Percentiles rank a stretch among this genome's conserved stretches.
These are phyloP conservation scores for Gilbertella persicaria DNA, from an alignment of 371 early-diverging fungal species.

Conservation along the genomic window DNA sequence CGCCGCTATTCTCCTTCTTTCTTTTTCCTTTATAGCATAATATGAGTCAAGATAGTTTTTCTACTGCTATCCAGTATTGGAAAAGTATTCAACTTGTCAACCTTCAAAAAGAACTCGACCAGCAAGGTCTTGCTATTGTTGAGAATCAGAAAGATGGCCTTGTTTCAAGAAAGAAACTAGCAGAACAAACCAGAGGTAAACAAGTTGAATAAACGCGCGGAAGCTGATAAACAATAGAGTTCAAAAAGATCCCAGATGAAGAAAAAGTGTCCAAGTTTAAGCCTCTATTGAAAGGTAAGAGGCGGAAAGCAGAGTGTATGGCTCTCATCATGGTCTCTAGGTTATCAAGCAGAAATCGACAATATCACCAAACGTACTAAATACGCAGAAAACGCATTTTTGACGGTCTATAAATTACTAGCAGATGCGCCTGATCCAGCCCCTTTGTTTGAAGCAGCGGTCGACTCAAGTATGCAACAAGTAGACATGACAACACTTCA, in stretches of 20 bases:
- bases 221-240: conserved; percentile 60
- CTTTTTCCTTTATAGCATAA: not conserved
- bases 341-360: conserved; percentile 92
- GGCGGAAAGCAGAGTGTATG: too few relatives aligned
- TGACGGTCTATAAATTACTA: conserved; percentile 77
- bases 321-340: too few relatives aligned
- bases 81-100: conserved; percentile 64
- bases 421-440: conserved; percentile 89
- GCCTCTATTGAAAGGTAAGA: conserved; percentile 66
- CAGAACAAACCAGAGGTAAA: conserved; percentile 87
- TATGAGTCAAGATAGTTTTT: conserved; percentile 40
- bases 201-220: not conserved
- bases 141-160: conserved; percentile 84
- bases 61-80: conserved; percentile 63
- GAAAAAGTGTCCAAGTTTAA: conserved; percentile 78
- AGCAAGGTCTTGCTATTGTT: conserved; percentile 75
- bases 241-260: conserved; percentile 77
- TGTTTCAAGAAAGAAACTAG: conserved; percentile 77
- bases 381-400: conserved; percentile 80
- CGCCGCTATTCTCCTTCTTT: not conserved
- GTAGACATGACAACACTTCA: conserved; percentile 50
- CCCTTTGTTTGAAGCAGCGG: conserved; percentile 60
- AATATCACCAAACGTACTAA: conserved; percentile 83
- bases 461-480: conserved; percentile 61
- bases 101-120: conserved; percentile 76